Evolutionary conservation across 2,329 filamentous ascomycete species (phyloP).

Genomic region (Colletotrichum paranaense): DNA sequence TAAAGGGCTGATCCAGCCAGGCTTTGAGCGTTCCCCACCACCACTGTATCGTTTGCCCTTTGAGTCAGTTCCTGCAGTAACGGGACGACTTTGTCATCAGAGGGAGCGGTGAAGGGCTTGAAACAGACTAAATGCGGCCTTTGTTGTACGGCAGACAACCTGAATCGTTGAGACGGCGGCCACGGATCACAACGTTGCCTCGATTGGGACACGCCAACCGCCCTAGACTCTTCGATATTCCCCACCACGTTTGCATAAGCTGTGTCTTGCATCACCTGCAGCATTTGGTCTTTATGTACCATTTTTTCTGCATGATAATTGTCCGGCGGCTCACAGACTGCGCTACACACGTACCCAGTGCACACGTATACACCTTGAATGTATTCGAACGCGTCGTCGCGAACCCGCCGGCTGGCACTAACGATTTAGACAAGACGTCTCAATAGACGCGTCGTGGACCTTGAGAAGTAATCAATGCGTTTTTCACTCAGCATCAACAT

Average conservation of each 20-base stretch:
- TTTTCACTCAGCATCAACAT: not conserved
- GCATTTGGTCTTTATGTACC: constrained; percentile 4
- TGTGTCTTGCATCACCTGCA: not conserved
- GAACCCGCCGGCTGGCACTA: not conserved
- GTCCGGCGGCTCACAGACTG: not conserved
- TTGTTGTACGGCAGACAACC: constrained; percentile 13
- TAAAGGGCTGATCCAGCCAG: not conserved
- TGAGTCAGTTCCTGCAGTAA: constrained; percentile 12
- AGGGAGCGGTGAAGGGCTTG: constrained; percentile 22
- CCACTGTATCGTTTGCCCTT: not conserved
- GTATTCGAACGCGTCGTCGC: not conserved
- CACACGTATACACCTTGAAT: not conserved
- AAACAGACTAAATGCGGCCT: constrained; percentile 27
- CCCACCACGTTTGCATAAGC: not conserved
- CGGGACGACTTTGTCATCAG: not conserved
- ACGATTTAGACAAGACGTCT: not conserved
- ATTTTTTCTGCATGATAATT: not conserved
- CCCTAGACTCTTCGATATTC: not conserved
- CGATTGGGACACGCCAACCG: constrained; percentile 3
- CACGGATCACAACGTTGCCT: not conserved
- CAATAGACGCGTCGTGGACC: not conserved
- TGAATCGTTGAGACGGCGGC: constrained; percentile 6
- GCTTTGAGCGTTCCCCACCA: not conserved
- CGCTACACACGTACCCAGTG: not conserved
- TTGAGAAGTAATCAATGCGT: too few relatives aligned